These are phyloP conservation scores for Neoarthrinium moseri DNA, from an alignment of 2,329 filamentous ascomycete species.

Conservation along the genomic window DNA sequence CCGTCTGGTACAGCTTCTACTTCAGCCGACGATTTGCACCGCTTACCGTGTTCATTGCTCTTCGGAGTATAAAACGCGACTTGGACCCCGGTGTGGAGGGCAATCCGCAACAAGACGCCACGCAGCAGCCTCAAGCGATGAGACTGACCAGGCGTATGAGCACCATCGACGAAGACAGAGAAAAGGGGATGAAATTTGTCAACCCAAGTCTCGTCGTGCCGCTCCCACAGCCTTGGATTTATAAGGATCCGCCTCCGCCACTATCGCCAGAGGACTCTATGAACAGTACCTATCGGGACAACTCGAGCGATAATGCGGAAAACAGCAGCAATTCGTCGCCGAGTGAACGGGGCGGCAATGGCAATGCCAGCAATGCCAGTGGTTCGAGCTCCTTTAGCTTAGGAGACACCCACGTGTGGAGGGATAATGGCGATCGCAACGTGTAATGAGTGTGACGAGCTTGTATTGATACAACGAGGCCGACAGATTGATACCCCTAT, in stretches of 20 bases:
- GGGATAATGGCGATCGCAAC: slow-evolving; percentile 22
- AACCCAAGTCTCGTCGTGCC: slow-evolving; percentile 73
- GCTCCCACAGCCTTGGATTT: slow-evolving; percentile 72
- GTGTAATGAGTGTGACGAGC: slow-evolving; percentile 14
- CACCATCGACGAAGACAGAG: slow-evolving; percentile 71
- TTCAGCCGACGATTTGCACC: slow-evolving; percentile 82
- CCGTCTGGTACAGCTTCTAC: slow-evolving; percentile 86
- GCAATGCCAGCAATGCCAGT: slow-evolving; percentile 17
- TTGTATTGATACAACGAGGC: background rate
- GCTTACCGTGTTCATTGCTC: slow-evolving; percentile 86
- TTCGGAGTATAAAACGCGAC: slow-evolving; percentile 75
- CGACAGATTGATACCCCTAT: slow-evolving; percentile 7
- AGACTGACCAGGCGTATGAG: slow-evolving; percentile 51
- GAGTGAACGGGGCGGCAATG: background rate
- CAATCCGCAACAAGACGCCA: slow-evolving; percentile 39
- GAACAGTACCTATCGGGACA: slow-evolving; percentile 10
- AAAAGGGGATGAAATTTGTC: slow-evolving; percentile 68
- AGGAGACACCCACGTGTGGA: slow-evolving; percentile 27
- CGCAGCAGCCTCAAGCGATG: slow-evolving; percentile 33
- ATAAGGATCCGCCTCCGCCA: slow-evolving; percentile 50
- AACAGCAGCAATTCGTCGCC: slow-evolving; percentile 9
- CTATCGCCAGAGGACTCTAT: slow-evolving; percentile 18
- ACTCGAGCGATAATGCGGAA: slow-evolving; percentile 5
- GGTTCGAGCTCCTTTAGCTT: slow-evolving; percentile 28
- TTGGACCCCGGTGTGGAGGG: slow-evolving; percentile 47